phyloP scores from a whole-genome alignment of 495 filamentous ascomycete species.

The Aspergillus taichungensis region DNA sequence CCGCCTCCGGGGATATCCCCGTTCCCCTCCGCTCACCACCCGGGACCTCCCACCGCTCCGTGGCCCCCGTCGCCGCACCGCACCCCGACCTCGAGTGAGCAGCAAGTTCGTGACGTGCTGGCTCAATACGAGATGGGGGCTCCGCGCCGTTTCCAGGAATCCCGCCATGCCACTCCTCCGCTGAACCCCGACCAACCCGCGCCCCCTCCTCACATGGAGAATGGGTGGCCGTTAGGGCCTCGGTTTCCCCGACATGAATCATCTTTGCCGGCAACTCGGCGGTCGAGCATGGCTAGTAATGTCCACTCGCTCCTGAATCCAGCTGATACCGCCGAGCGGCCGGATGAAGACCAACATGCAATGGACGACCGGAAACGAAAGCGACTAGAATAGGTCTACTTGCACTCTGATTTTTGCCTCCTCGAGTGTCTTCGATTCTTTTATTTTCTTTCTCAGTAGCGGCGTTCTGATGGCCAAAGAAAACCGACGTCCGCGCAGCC shows the following conservation, averaged over 20 bases:
- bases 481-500: conserved; percentile 2
- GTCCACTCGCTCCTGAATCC: conserved; percentile 78
- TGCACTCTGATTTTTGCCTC: no score
- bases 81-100: conserved; percentile 56
- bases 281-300: conserved; percentile 68
- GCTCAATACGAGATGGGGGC: conserved; percentile 71
- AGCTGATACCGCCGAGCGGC: conserved; percentile 64
- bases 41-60: conserved; percentile 47
- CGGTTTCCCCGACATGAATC: conserved; percentile 34
- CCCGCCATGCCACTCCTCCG: conserved; percentile 67
- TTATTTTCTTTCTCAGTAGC: no score
- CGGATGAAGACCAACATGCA: conserved; percentile 57
- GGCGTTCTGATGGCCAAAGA: no score
- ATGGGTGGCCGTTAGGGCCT: conserved; percentile 47
- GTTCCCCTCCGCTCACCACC: conserved; percentile 33
- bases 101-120: conserved; percentile 72
- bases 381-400: conserved; percentile 48
- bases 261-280: conserved; percentile 55
- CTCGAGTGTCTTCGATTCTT: no score
- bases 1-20: conserved; percentile 59
- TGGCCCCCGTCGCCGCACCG: conserved; percentile 85
- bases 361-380: conserved; percentile 73
- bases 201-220: conserved; percentile 41
- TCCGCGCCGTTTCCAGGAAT: conserved; percentile 48
- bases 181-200: conserved; percentile 42